Base-by-base conservation (phyloP, 108 stramenopile genomes). In the Nitzschia palea region DNA sequence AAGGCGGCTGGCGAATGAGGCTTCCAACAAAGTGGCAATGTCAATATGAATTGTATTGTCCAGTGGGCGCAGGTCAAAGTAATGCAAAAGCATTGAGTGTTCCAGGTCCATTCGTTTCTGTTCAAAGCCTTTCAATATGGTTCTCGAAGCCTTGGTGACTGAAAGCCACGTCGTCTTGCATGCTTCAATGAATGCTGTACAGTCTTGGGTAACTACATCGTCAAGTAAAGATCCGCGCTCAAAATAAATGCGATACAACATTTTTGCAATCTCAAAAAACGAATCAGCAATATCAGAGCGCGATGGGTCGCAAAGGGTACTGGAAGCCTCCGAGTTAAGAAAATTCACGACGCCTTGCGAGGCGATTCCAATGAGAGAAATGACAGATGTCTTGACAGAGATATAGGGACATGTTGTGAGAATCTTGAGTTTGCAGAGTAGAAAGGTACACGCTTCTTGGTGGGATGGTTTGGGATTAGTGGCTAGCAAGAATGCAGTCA, bases 321-420 rank as follows among this genome's bases (percentile, higher is more conserved):
- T 42, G 12, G 12, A 42, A 12, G 40, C 9, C 14, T 42, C 40
- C 12, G 40, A 42, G 14, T 12, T 42, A 42, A 9, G 9, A 12
- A 14, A 12, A 42, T 42, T 12, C 14, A 42, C 9, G 9, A 42
- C 12, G 9, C 14, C 12, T 2, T 22, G 18, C 22, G 59, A n/a
- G 25, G 43, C 40, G 2, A 12, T 53, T 33, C 65, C 73, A 47
- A 65, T 66, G 25, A 54, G 28, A 12, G 20, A 12, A 31, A 74
- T 30, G 15, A 74, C 57, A 6, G 58, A 52, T n/a, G 44, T 44
- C 25, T 64, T 59, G n/a, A 74, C 57, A 34, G 65, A 61, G 17
- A 55, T 30, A 18, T 48, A 58, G 12, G 54, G 50, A 30, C 65
- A 67, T 17, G 17, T 48, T n/a, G 47, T 20, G 4, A 48, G 47